phyloP scores from a whole-genome alignment of 805 yeast genomes.

The Komagataella mondaviorum region DNA sequence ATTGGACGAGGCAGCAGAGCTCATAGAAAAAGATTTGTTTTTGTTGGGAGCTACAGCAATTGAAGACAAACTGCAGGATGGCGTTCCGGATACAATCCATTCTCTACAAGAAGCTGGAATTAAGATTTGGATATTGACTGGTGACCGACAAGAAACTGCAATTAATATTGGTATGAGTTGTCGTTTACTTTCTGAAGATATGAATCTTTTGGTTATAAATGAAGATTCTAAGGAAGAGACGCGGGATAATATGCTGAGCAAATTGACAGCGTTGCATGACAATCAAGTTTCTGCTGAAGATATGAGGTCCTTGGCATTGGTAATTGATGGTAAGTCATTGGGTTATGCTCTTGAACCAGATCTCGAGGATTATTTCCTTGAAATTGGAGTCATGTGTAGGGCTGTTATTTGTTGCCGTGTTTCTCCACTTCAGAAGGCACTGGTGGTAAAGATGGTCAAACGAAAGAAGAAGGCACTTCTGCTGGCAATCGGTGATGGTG shows the following conservation, averaged over 20 bases:
- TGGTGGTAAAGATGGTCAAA: slow-evolving; percentile 91
- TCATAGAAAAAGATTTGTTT: slow-evolving; percentile 68
- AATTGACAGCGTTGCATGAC: slow-evolving; percentile 59
- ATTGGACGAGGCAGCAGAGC: slow-evolving; percentile 80
- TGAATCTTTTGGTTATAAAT: slow-evolving; percentile 83
- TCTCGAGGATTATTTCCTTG: slow-evolving; percentile 64
- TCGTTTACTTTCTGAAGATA: slow-evolving; percentile 84
- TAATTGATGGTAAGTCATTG: slow-evolving; percentile 90
- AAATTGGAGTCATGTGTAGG: slow-evolving; percentile 75
- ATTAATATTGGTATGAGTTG: slow-evolving; percentile 98
- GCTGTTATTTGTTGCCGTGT: slow-evolving; percentile 98
- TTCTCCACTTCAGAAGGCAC: slow-evolving; percentile 92
- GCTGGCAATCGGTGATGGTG: slow-evolving; percentile 97
- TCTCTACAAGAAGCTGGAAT: slow-evolving; percentile 94
- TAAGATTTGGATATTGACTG: slow-evolving; percentile 94
- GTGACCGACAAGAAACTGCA: slow-evolving; percentile 98
- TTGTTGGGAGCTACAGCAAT: slow-evolving; percentile 95
- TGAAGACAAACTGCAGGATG: slow-evolving; percentile 95
- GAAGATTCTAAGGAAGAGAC: slow-evolving; percentile 80
- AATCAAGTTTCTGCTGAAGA: slow-evolving; percentile 58
- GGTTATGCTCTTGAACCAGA: slow-evolving; percentile 75
- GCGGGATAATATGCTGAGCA: slow-evolving; percentile 53
- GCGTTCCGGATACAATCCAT: slow-evolving; percentile 95
- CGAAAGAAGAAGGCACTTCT: slow-evolving; percentile 62
- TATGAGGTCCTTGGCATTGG: slow-evolving; percentile 67